phyloP scores from a whole-genome alignment of 208 protist species.

The Trypanosoma congolense region DNA sequence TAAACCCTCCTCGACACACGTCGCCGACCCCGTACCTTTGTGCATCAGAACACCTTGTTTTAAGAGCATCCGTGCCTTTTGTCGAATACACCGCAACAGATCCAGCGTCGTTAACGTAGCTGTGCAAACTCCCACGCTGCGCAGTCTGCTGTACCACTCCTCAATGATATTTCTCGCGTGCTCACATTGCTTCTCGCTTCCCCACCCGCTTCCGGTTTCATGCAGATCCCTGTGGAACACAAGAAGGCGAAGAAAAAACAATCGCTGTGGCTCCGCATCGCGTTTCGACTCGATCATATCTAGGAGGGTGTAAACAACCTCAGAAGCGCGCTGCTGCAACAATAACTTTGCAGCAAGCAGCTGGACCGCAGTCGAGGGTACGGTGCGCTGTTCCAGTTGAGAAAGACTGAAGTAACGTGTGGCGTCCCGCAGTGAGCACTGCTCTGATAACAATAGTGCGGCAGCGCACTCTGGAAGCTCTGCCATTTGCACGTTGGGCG shows the following conservation, averaged over 20 bases:
- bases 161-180: slow-evolving; percentile 10
- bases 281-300: slow-evolving; percentile 21
- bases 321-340: slow-evolving; percentile 10
- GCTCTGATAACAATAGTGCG: slow-evolving; percentile 29
- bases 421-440: slow-evolving; percentile 17
- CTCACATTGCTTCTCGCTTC: background rate
- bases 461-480: slow-evolving; percentile 31
- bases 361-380: slow-evolving; percentile 31
- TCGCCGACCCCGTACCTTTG: background rate
- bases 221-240: slow-evolving; percentile 24
- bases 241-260: slow-evolving; percentile 42
- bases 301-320: slow-evolving; percentile 32
- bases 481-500: slow-evolving; percentile 22
- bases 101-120: slow-evolving; percentile 14
- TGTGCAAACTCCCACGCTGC: slow-evolving; percentile 8
- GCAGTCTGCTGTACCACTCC: slow-evolving; percentile 9
- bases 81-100: slow-evolving; percentile 11
- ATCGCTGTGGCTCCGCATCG: slow-evolving; percentile 24
- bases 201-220: background rate
- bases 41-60: background rate
- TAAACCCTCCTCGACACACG: background rate
- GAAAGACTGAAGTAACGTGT: slow-evolving; percentile 40
- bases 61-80: background rate
- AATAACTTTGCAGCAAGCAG: slow-evolving; percentile 35
- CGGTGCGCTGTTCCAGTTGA: slow-evolving; percentile 24